Evolutionary conservation across 116 monocot genomes (phyloP).

Genomic region (Dioscorea cayenensis): DNA sequence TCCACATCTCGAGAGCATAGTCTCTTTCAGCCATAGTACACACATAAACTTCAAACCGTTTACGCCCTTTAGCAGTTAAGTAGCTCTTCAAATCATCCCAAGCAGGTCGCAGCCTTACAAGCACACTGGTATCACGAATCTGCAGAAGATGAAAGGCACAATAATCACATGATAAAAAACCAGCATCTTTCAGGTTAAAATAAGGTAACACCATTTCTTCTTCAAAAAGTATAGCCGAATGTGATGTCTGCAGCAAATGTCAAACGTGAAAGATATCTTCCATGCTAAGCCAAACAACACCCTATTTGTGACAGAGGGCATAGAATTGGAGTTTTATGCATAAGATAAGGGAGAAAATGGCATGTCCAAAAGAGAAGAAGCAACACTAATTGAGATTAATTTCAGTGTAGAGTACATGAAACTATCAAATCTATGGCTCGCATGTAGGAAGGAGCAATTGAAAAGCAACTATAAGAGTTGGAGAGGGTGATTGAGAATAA

Average conservation of each 20-base stretch:
- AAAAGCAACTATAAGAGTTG: background rate
- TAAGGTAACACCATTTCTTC: no score
- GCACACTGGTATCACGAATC: constrained; percentile 94
- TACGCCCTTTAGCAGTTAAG: constrained; percentile 90
- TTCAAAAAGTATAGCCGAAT: no score
- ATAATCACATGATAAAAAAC: background rate
- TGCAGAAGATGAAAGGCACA: constrained; percentile 13
- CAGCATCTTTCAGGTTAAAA: no score
- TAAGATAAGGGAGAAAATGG: no score
- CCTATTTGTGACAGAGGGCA: no score
- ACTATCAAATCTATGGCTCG: background rate
- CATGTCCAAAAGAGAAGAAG: no score
- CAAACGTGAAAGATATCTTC: no score
- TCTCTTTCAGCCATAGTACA: constrained; percentile 99
- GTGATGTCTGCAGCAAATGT: no score
- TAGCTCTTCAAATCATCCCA: constrained; percentile 97
- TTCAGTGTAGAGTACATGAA: no score
- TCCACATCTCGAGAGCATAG: constrained; percentile 97
- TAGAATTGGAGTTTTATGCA: no score
- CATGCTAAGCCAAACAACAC: no score
- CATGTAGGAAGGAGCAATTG: background rate
- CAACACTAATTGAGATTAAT: no score
- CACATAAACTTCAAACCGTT: constrained; percentile 94
- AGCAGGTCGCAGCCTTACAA: constrained; percentile 83
- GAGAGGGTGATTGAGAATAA: background rate